A percentile compares a stretch with the other conserved stretches of the same genome.
These are phyloP conservation scores for Rhododendron ferrugineum DNA, from an alignment of 148 eudicot species.

Conservation along the genomic window DNA sequence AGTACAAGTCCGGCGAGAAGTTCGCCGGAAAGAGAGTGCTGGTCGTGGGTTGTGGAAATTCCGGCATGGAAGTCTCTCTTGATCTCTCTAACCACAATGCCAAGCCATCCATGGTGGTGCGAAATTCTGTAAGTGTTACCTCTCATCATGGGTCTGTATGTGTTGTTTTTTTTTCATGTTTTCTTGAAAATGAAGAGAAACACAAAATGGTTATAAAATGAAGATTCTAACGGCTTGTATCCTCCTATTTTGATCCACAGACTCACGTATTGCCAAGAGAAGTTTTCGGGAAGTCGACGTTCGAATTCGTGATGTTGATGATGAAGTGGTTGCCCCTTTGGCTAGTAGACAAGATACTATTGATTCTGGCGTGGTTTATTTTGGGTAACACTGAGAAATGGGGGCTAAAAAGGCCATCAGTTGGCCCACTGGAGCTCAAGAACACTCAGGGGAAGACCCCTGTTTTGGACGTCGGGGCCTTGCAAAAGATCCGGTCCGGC, in stretches of 20 bases:
- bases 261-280: slow-evolving; percentile 88
- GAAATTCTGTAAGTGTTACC: slow-evolving; percentile 59
- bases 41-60: slow-evolving; percentile 92
- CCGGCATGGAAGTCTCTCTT: slow-evolving; percentile 94
- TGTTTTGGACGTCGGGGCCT: slow-evolving; percentile 76
- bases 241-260: slow-evolving; percentile 21
- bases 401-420: slow-evolving; percentile 61
- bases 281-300: slow-evolving; percentile 64
- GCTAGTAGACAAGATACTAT: slow-evolving; percentile 65
- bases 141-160: not conserved
- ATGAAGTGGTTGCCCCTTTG: slow-evolving; percentile 85
- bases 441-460: slow-evolving; percentile 76
- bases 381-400: slow-evolving; percentile 48
- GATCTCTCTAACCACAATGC: slow-evolving; percentile 80
- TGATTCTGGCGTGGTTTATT: slow-evolving; percentile 62
- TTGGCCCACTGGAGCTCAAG: slow-evolving; percentile 76
- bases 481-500: slow-evolving; percentile 55
- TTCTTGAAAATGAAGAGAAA: not conserved
- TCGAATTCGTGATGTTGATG: slow-evolving; percentile 53
- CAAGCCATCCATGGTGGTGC: slow-evolving; percentile 60
- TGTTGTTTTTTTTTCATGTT: not conserved
- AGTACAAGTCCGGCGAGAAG: slow-evolving; percentile 70
- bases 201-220: not conserved
- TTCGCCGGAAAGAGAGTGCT: slow-evolving; percentile 57
- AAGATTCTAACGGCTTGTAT: not conserved